Conservation (phyloP, 2,329 filamentous ascomycete genomes). For the Chaetomium olivaceum region DNA sequence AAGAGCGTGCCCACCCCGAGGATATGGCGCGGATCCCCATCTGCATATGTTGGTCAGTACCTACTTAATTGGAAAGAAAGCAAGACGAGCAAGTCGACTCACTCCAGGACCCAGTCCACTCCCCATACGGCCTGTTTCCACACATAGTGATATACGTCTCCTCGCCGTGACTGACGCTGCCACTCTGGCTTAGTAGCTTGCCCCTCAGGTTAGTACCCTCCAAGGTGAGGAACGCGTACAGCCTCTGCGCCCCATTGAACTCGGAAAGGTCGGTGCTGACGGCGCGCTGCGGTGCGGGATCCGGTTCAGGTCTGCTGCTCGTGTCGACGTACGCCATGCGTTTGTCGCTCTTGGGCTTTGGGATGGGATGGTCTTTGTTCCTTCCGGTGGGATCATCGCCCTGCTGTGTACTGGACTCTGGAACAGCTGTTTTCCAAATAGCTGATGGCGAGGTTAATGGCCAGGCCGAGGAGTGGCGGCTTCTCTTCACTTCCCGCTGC, state of each 20-base stretch:
- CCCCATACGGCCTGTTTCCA: conserved; percentile 19
- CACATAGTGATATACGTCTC: conserved; percentile 13
- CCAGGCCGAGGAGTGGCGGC: background rate
- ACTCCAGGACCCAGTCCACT: conserved; percentile 24
- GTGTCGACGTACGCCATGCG: too few relatives aligned
- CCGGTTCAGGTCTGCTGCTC: too few relatives aligned
- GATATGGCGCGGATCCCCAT: conserved; percentile 8
- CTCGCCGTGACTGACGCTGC: background rate
- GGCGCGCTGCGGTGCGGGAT: background rate
- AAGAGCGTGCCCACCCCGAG: conserved; percentile 25
- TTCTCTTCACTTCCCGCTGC: background rate
- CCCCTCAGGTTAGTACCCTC: background rate
- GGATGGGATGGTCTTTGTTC: background rate
- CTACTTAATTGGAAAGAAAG: background rate
- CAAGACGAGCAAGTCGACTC: background rate
- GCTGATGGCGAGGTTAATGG: background rate
- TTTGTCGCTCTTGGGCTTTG: background rate
- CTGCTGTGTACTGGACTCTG: background rate
- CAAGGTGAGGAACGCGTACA: background rate
- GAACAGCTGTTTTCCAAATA: too few relatives aligned
- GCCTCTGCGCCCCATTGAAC: background rate
- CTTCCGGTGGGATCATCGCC: too few relatives aligned
- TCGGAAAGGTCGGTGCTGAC: background rate
- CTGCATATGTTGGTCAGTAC: background rate
- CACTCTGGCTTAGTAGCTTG: background rate